Evolutionary conservation across 345 rosid species (phyloP), one percentile per base, ranked within the genome.

Genomic region (Aquilaria malaccensis): DNA sequence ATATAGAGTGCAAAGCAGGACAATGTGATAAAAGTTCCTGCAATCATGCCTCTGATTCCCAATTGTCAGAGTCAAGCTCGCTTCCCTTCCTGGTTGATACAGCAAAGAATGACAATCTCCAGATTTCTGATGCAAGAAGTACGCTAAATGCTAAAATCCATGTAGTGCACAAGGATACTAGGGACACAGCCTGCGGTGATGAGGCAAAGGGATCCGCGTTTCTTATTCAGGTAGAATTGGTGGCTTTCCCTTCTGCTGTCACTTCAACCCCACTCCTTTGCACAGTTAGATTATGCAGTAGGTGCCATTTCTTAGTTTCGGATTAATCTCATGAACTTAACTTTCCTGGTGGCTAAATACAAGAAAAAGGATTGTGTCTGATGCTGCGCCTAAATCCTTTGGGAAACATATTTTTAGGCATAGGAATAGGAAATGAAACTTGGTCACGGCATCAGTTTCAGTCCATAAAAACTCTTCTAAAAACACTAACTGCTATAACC

Each of bases 191-290:
- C 61, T 49, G 74, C 30, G 72, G 66, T 58, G 78, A 77, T 56
- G 78, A 80, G 65, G 91, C 80, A 43, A 83, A 67, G 67, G 97
- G 96, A 68, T 77, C 97, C 59, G 79, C 76, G 51, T 94, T 85
- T 80, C 77, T 93, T 60, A 68, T 65, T 66, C 88, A 87, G 89
- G 98, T 93, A 63, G 70, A 58, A 50, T 52, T 58, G 2, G 14
- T 33, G 10, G 37, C 7, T 31, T 41, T 50, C n/a, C 14, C 51
- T 29, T 37, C 37, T 15, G 7, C 33, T 7, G 13, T 66, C 46
- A 10, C 14, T 59, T 57, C 2, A 22, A 2, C 15, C 52, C 12
- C n/a, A 55, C 43, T 2, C 7, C 7, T 37, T 37, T 37, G 43
- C 2, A 9, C 43, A 37, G 43, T 37, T 37, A 4, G 6, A 37